Conservation (phyloP, 2,329 filamentous ascomycete genomes). For the Rutstroemia sp. region DNA sequence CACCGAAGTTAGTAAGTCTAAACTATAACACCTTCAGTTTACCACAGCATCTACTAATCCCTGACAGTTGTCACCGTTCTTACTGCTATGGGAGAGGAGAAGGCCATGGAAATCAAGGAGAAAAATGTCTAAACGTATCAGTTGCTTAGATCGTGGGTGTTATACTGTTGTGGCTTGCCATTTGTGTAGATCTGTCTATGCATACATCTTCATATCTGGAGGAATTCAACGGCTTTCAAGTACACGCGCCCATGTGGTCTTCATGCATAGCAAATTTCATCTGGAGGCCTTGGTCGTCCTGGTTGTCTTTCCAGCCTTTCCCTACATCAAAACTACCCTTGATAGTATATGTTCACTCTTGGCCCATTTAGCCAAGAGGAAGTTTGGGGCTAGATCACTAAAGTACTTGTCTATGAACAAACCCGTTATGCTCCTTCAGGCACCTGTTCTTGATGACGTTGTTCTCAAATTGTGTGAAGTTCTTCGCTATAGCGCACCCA, state of each 20-base stretch:
- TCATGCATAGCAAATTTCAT: slow-evolving; percentile 36
- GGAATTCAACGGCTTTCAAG: slow-evolving; percentile 25
- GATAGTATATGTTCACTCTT: slow-evolving; percentile 28
- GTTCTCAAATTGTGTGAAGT: too few relatives aligned
- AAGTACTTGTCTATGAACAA: too few relatives aligned
- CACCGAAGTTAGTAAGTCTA: slow-evolving; percentile 61
- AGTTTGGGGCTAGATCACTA: slow-evolving; percentile 24
- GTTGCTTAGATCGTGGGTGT: slow-evolving; percentile 10
- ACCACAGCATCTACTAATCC: neutral
- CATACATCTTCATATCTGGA: slow-evolving; percentile 13
- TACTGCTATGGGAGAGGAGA: slow-evolving; percentile 93
- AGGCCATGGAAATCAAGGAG: slow-evolving; percentile 88
- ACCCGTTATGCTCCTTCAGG: too few relatives aligned
- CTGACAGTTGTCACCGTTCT: slow-evolving; percentile 77
- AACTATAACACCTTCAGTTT: neutral
- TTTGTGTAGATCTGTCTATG: slow-evolving; percentile 20
- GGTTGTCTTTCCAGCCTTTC: slow-evolving; percentile 28
- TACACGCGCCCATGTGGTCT: slow-evolving; percentile 35
- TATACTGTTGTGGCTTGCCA: slow-evolving; percentile 24
- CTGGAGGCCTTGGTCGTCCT: slow-evolving; percentile 39
- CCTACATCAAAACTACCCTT: slow-evolving; percentile 21
- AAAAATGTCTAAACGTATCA: neutral
- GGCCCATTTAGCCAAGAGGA: slow-evolving; percentile 31
- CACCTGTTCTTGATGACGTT: too few relatives aligned
- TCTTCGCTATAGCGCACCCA: too few relatives aligned